Conservation (phyloP, 2,329 filamentous ascomycete species). For the Rhynchosporium secalis region DNA sequence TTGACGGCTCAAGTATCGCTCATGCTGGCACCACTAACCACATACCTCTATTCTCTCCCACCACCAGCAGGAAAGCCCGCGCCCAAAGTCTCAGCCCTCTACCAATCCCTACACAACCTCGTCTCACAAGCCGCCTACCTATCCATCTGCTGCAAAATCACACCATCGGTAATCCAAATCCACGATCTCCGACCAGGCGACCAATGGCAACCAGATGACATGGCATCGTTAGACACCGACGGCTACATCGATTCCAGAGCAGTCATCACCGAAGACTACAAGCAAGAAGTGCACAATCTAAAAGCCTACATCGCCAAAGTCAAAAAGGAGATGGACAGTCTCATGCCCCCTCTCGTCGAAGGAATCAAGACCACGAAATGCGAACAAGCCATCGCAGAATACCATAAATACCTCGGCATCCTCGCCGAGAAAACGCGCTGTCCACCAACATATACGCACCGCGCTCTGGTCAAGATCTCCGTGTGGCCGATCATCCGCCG, state of each 20-base stretch:
- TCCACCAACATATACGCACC: slow-evolving; percentile 5
- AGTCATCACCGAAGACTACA: slow-evolving; percentile 9
- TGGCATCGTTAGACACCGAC: slow-evolving; percentile 18
- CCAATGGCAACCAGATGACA: slow-evolving; percentile 27
- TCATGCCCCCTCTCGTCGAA: neutral
- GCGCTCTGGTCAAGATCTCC: slow-evolving; percentile 26
- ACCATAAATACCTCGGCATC: neutral
- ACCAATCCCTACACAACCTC: slow-evolving; percentile 35
- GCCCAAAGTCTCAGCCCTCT: slow-evolving; percentile 22
- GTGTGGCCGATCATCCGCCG: slow-evolving; percentile 30
- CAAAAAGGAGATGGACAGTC: neutral
- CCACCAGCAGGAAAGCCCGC: neutral
- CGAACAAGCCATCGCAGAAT: no score
- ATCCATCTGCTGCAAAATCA: slow-evolving; percentile 30
- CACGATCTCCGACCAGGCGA: slow-evolving; percentile 24
- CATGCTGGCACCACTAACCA: slow-evolving; percentile 31
- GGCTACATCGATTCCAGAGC: slow-evolving; percentile 24
- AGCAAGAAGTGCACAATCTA: neutral
- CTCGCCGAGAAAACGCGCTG: neutral
- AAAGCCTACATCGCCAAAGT: neutral
- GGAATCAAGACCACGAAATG: neutral
- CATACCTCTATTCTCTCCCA: slow-evolving; percentile 28
- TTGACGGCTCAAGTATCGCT: slow-evolving; percentile 52
- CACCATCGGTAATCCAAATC: slow-evolving; percentile 33
- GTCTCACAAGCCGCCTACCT: slow-evolving; percentile 34